Conservation (phyloP, 257 asterid species). For the Plectranthus barbatus region DNA sequence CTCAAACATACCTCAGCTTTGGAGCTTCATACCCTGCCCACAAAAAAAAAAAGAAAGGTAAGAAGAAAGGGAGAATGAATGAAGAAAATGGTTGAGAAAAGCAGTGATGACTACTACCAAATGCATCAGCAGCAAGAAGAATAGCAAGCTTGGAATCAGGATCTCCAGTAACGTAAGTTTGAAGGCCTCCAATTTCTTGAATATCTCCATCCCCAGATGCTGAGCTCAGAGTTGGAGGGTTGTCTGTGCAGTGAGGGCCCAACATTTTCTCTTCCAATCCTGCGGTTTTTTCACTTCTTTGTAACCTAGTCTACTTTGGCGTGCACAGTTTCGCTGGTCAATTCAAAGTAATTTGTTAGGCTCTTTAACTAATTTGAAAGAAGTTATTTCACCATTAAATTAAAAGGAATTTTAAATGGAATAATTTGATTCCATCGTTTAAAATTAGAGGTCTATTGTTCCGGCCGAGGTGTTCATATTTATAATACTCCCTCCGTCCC, state of each 20-base stretch:
- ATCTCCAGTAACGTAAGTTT: slow-evolving; percentile 38
- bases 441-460: too few relatives aligned
- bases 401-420: too few relatives aligned
- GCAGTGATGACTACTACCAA: slow-evolving; percentile 26
- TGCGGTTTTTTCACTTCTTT: too few relatives aligned
- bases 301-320: too few relatives aligned
- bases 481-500: too few relatives aligned
- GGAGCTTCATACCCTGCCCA: slow-evolving; percentile 57
- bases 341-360: too few relatives aligned
- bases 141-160: slow-evolving; percentile 44
- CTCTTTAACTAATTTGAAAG: too few relatives aligned
- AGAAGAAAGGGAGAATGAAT: background rate
- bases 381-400: too few relatives aligned
- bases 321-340: too few relatives aligned
- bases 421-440: too few relatives aligned
- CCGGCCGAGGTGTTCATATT: too few relatives aligned
- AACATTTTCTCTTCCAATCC: too few relatives aligned
- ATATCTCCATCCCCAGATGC: slow-evolving; percentile 28
- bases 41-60: background rate
- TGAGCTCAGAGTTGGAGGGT: slow-evolving; percentile 38
- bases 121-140: slow-evolving; percentile 48
- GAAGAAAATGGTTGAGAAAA: background rate
- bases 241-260: slow-evolving; percentile 36
- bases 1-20: slow-evolving; percentile 38
- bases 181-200: slow-evolving; percentile 46